Evolutionary conservation across 345 rosid genomes (phyloP).

Genomic region (Luvunga scandens): DNA sequence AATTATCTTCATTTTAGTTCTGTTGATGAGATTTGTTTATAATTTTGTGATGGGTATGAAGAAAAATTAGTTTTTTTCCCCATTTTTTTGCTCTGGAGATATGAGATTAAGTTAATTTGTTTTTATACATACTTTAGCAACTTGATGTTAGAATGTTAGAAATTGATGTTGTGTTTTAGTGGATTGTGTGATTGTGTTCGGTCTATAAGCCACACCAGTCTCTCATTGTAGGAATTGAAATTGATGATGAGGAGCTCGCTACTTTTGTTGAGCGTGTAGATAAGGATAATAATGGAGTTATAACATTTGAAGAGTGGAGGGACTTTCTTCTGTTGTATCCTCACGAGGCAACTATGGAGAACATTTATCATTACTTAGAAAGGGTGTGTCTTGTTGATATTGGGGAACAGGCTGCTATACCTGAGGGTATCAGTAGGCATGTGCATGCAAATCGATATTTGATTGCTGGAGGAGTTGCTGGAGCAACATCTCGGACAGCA

Average conservation of each 20-base stretch:
- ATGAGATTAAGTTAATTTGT: background rate
- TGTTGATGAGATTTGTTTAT: background rate
- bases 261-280: slow-evolving; percentile 90
- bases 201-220: slow-evolving; percentile 57
- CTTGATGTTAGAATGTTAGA: background rate
- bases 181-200: slow-evolving; percentile 34
- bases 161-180: background rate
- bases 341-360: slow-evolving; percentile 93
- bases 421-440: slow-evolving; percentile 78
- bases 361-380: slow-evolving; percentile 83
- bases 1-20: background rate
- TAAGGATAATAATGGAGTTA: slow-evolving; percentile 86
- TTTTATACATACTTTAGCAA: background rate
- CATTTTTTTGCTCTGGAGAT: background rate
- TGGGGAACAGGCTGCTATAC: slow-evolving; percentile 86
- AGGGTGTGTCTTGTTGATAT: slow-evolving; percentile 86
- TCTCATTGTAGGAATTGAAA: slow-evolving; percentile 64
- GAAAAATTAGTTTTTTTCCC: background rate
- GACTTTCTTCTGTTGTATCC: slow-evolving; percentile 89
- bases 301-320: slow-evolving; percentile 93
- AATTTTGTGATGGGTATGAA: background rate
- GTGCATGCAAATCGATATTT: slow-evolving; percentile 73
- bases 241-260: slow-evolving; percentile 85
- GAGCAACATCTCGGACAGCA: slow-evolving; percentile 84
- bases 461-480: slow-evolving; percentile 88